Evolutionary conservation across 768 basidiomycete genomes (phyloP).

Genomic region (Termitomyces sp.): DNA sequence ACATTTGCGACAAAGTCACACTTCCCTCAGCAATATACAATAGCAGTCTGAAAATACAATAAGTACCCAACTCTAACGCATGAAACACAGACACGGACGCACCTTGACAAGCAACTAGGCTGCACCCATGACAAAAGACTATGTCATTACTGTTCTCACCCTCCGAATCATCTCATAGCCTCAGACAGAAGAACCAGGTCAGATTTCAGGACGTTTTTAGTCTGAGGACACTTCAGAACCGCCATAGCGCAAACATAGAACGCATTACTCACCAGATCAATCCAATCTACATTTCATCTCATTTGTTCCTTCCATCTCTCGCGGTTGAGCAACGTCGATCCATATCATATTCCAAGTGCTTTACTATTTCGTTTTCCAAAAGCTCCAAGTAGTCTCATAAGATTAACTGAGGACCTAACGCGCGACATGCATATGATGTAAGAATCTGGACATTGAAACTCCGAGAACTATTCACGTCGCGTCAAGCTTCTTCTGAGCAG

Average conservation of each 20-base stretch:
- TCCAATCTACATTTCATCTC: constrained; percentile 85
- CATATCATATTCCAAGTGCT: constrained; percentile 99
- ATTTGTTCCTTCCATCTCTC: constrained; percentile 76
- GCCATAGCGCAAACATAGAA: not conserved
- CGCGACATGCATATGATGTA: constrained; percentile 59
- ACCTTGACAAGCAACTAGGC: constrained; percentile 98
- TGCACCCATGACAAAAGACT: constrained; percentile 99
- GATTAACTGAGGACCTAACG: not conserved
- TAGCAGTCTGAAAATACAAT: constrained; percentile 72
- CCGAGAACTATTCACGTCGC: constrained; percentile 34
- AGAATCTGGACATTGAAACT: constrained; percentile 73
- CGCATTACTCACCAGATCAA: constrained; percentile 66
- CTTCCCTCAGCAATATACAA: constrained; percentile 98
- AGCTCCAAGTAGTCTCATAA: constrained; percentile 56
- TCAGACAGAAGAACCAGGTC: constrained; percentile 86
- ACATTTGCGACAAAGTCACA: constrained; percentile 98
- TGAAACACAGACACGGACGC: constrained; percentile 14
- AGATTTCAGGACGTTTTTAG: constrained; percentile 89
- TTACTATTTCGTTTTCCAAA: constrained; percentile 84
- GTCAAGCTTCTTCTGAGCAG: not conserved
- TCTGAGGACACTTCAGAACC: constrained; percentile 37
- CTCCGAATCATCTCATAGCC: constrained; percentile 97
- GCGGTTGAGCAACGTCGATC: constrained; percentile 76
- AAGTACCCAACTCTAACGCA: not conserved
- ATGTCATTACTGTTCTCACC: constrained; percentile 99